phyloP scores from a whole-genome alignment of 2,329 filamentous ascomycete genomes.

The Nectriaceae sp. region DNA sequence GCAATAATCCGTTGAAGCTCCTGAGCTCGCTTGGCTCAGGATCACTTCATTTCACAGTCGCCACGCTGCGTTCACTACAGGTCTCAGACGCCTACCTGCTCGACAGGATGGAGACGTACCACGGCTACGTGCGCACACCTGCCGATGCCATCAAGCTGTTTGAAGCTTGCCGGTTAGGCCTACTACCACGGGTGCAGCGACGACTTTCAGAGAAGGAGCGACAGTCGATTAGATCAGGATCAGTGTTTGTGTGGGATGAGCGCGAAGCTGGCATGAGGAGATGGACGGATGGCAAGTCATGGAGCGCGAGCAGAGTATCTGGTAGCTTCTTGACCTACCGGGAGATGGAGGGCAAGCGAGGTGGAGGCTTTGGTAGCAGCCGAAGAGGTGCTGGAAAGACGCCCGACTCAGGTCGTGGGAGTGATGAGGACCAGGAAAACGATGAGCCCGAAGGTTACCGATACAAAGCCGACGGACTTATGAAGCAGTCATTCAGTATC shows the following conservation, averaged over 20 bases:
- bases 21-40: constrained; percentile 16
- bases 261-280: constrained; percentile 95
- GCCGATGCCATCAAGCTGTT: constrained; percentile 98
- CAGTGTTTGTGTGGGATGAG: constrained; percentile 99
- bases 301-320: constrained; percentile 96
- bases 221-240: constrained; percentile 93
- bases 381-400: constrained; percentile 69
- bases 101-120: constrained; percentile 87
- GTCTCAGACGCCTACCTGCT: constrained; percentile 16
- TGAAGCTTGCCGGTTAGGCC: constrained; percentile 87
- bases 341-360: constrained; percentile 98
- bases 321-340: constrained; percentile 97
- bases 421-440: constrained; percentile 83
- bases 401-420: constrained; percentile 77
- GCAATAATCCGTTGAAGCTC: constrained; percentile 15
- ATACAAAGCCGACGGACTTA: constrained; percentile 94
- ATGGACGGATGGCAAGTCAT: constrained; percentile 99
- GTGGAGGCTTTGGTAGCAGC: constrained; percentile 65
- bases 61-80: constrained; percentile 21
- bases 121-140: constrained; percentile 93
- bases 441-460: constrained; percentile 88
- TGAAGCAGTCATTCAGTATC: constrained; percentile 99
- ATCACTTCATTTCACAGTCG: constrained; percentile 11
- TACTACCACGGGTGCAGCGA: constrained; percentile 88
- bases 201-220: constrained; percentile 95